phyloP scores from a whole-genome alignment of 2,329 filamentous ascomycete genomes.

The Ustulina deusta region DNA sequence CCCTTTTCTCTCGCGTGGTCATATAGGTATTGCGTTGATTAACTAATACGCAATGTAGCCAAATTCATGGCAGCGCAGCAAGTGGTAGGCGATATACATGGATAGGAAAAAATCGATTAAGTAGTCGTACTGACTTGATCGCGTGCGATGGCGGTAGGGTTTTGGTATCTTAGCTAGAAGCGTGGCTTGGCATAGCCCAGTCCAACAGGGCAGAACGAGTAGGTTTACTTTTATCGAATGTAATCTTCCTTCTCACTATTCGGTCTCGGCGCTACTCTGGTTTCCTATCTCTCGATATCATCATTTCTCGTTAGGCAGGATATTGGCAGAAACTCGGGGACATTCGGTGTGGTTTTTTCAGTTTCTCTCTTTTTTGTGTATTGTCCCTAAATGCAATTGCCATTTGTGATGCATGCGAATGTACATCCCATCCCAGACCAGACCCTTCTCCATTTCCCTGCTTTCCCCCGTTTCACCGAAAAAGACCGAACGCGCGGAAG shows the following conservation, averaged over 20 bases:
- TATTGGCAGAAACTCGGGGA: constrained; percentile 25
- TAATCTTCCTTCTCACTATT: constrained; percentile 35
- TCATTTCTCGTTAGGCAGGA: constrained; percentile 31
- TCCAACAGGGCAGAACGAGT: background rate
- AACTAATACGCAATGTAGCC: background rate
- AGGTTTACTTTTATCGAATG: constrained; percentile 18
- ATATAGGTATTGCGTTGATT: too few relatives aligned
- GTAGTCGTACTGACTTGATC: background rate
- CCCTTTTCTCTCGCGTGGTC: background rate
- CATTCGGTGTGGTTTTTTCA: constrained; percentile 30
- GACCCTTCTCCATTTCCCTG: constrained; percentile 39
- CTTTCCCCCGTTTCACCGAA: constrained; percentile 46
- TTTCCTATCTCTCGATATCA: constrained; percentile 18
- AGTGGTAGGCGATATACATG: background rate
- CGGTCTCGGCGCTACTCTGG: constrained; percentile 23
- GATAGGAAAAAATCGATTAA: background rate
- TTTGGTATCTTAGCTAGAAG: background rate
- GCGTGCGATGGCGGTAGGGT: background rate
- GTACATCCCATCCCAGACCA: constrained; percentile 51
- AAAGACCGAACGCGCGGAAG: constrained; percentile 53
- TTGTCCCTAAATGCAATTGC: constrained; percentile 42
- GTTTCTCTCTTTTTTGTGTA: constrained; percentile 36
- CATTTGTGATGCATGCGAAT: constrained; percentile 51
- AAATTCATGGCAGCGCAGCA: background rate
- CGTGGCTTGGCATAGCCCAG: background rate